Percentiles rank a stretch among this genome's conserved stretches.
Conservation (phyloP, 2,329 filamentous ascomycete genomes). For the Aureobasidium sp. region DNA sequence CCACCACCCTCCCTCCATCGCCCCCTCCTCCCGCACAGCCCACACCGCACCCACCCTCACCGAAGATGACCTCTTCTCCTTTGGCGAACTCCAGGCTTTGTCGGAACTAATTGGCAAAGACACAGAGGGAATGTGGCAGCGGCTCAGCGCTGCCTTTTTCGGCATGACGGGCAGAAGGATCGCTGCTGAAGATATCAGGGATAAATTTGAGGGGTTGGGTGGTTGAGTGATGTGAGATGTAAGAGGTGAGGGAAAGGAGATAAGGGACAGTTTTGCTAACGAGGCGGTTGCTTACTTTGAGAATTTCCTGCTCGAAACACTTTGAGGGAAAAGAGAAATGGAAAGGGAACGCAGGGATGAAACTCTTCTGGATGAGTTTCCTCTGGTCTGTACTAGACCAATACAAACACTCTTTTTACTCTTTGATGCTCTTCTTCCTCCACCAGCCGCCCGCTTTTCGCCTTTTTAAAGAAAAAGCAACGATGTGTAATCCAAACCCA, state of each 20-base stretch:
- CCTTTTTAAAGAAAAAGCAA: too few species aligned
- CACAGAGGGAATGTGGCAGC: constrained; percentile 36
- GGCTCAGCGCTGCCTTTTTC: constrained; percentile 39
- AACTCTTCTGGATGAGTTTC: too few species aligned
- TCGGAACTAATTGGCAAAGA: constrained; percentile 37
- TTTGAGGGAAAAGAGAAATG: not conserved
- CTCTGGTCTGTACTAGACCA: not conserved
- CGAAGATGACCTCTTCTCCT: constrained; percentile 28
- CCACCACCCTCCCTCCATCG: not conserved
- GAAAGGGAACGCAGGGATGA: not conserved
- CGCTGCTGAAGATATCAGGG: constrained; percentile 50
- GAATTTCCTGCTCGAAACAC: too few species aligned
- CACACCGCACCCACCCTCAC: constrained; percentile 16
- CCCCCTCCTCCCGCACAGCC: not conserved
- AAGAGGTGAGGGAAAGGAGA: too few species aligned
- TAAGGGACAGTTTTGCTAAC: not conserved
- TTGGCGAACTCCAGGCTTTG: constrained; percentile 34
- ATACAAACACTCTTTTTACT: not conserved
- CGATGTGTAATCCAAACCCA: too few species aligned
- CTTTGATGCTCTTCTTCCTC: not conserved
- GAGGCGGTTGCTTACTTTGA: too few species aligned
- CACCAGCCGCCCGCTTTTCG: too few species aligned
- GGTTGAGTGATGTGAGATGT: not conserved
- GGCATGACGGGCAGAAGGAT: constrained; percentile 43
- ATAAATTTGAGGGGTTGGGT: constrained; percentile 50